A percentile compares a stretch with the other conserved stretches of the same genome.
These are phyloP conservation scores for Coemansia sp. DNA, from an alignment of 192 early-diverging fungal species.

Conservation along the genomic window DNA sequence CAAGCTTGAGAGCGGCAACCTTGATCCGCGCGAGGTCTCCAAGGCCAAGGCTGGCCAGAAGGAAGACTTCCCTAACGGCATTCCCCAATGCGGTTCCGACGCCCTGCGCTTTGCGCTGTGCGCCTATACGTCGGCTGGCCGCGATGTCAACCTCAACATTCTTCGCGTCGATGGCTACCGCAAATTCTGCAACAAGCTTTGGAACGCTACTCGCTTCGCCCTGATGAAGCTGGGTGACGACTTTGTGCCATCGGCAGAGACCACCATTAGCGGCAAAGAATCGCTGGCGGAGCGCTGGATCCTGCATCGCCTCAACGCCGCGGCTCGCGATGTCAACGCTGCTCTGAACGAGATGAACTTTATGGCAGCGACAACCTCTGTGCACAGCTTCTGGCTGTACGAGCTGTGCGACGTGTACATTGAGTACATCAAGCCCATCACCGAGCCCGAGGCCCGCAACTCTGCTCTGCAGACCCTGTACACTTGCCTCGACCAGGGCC, in stretches of 20 bases:
- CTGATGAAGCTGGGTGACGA: constrained; percentile 88
- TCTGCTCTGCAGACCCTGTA: constrained; percentile 86
- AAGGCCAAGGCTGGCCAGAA: constrained; percentile 84
- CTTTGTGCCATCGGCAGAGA: constrained; percentile 66
- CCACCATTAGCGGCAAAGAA: constrained; percentile 69
- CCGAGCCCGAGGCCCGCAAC: constrained; percentile 56
- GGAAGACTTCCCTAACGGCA: constrained; percentile 91
- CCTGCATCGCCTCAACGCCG: constrained; percentile 81
- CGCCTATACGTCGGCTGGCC: constrained; percentile 71
- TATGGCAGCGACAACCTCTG: constrained; percentile 81
- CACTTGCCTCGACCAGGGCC: constrained; percentile 88
- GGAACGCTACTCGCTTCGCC: constrained; percentile 98
- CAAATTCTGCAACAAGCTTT: constrained; percentile 99
- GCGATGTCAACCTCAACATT: constrained; percentile 93
- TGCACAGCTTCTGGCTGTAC: constrained; percentile 94
- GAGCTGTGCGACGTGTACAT: constrained; percentile 98
- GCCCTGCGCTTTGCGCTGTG: constrained; percentile 83
- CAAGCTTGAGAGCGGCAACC: constrained; percentile 78
- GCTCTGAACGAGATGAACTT: constrained; percentile 82
- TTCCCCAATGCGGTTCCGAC: constrained; percentile 97
- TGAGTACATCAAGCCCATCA: constrained; percentile 87
- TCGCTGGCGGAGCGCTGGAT: constrained; percentile 92
- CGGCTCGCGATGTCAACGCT: constrained; percentile 72
- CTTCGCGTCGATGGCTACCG: constrained; percentile 97
- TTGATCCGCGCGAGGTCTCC: constrained; percentile 83